These are phyloP conservation scores for Backusella luteola DNA, from an alignment of 192 early-diverging fungal genomes.

Conservation along the genomic window DNA sequence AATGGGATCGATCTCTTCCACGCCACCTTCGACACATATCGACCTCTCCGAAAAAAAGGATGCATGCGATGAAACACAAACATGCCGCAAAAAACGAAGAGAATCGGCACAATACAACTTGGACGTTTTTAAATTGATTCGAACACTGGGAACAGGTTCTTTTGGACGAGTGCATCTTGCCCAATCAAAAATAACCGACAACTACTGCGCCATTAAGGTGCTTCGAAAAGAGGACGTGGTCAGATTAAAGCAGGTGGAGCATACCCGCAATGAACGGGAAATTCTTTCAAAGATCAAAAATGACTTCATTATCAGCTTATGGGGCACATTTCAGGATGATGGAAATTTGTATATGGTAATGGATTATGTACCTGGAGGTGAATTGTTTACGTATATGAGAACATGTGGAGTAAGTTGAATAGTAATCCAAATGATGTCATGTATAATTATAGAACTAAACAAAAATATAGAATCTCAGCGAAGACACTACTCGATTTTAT, in stretches of 20 bases:
- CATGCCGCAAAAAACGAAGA: not conserved
- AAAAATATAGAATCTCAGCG: constrained; percentile 40
- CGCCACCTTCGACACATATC: not conserved
- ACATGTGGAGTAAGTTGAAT: constrained; percentile 71
- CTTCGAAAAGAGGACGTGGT: constrained; percentile 90
- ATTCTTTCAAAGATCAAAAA: constrained; percentile 80
- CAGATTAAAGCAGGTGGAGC: constrained; percentile 92
- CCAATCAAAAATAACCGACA: constrained; percentile 65
- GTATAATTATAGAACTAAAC: not conserved
- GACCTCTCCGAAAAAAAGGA: constrained; percentile 6
- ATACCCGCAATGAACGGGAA: constrained; percentile 90
- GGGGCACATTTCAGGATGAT: constrained; percentile 87
- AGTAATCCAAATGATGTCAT: not conserved
- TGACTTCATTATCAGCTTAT: constrained; percentile 86
- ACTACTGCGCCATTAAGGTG: constrained; percentile 93
- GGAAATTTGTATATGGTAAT: constrained; percentile 87
- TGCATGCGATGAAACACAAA: not conserved
- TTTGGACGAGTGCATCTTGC: constrained; percentile 95
- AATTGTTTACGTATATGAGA: constrained; percentile 74
- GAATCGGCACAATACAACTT: constrained; percentile 38
- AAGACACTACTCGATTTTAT: constrained; percentile 71
- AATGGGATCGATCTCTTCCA: not conserved
- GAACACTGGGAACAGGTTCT: constrained; percentile 90
- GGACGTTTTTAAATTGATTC: constrained; percentile 72
- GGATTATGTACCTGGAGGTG: constrained; percentile 92